Evolutionary conservation across 257 asterid genomes (phyloP), one percentile per base, ranked within the genome.

Genomic region (Catharanthus roseus): DNA sequence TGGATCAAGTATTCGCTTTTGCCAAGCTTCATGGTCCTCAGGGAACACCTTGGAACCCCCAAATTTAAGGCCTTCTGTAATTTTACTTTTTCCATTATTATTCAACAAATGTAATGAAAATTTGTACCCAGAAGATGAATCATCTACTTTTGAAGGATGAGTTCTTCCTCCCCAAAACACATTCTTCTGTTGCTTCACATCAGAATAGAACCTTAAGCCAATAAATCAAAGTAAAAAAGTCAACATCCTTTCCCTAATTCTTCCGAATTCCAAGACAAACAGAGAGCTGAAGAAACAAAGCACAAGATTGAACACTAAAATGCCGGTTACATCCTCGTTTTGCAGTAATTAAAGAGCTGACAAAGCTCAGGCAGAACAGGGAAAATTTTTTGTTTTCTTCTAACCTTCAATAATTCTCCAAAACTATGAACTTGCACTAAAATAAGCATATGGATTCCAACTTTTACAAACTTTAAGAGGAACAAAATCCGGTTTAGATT

Each of bases 1-100:
- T 0, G 98, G 98, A 76, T 93, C 98, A 31, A 93, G 92, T 77
- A 90, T 89, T 65, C 80, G 88, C 81, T 82, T 83, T 70, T 77
- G 87, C 86, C 90, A 77, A 4, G 88, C 84, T 56, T 82, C 84
- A 16, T 77, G 85, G 64, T 83, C 84, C 82, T 84, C 90, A 0
- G 86, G 85, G 50, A 77, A 82, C 72, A 79, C 92, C 77, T 86
- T 90, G 29, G 89, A 49, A 72, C 82, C 82, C 70, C 90, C 96
- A 78, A 85, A 83, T 68, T 75, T 88, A 55, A 82, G 72, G 77
- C 86, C 51, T 72, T 83, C 81, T 0, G 74, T 54, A 69, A 81
- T 70, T 76, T 86, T 90, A 83, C 77, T 18, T 78, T 78, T 82
- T 39, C 81, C 81, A 69, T 79, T 83, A n/a, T 86, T 65, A 68